Evolutionary conservation across 768 basidiomycete species (phyloP).

Genomic region (Cantharellus cinnabarinus): DNA sequence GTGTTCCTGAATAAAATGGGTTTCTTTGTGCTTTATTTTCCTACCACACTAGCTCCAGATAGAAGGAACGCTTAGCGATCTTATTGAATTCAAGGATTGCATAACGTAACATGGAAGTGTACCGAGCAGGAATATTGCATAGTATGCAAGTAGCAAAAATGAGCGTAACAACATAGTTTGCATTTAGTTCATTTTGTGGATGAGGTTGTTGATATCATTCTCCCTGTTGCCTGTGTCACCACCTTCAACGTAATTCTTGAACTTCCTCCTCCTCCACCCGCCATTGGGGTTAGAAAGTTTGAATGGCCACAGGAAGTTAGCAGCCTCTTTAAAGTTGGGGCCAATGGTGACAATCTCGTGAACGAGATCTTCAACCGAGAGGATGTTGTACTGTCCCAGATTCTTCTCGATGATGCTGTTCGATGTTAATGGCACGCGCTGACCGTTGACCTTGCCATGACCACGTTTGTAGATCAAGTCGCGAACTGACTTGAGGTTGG

Average conservation of each 20-base stretch:
- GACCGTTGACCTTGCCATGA: constrained; percentile 95
- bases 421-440: constrained; percentile 86
- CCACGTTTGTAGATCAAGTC: constrained; percentile 99
- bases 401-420: constrained; percentile 80
- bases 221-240: constrained; percentile 98
- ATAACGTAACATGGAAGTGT: too few relatives aligned
- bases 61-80: too few relatives aligned
- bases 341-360: constrained; percentile 91
- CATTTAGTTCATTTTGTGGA: constrained; percentile 76
- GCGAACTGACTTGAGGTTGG: constrained; percentile 90
- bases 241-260: constrained; percentile 86
- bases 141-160: too few relatives aligned
- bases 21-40: too few relatives aligned
- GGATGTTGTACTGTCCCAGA: constrained; percentile 87
- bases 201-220: constrained; percentile 90
- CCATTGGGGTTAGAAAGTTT: constrained; percentile 98
- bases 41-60: too few relatives aligned
- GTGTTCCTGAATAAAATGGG: too few relatives aligned
- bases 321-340: constrained; percentile 96
- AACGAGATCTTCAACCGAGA: constrained; percentile 91
- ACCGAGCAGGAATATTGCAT: too few relatives aligned
- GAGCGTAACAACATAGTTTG: too few relatives aligned
- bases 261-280: constrained; percentile 94
- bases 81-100: too few relatives aligned
- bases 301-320: constrained; percentile 99